phyloP scores from a whole-genome alignment of 345 rosid species.

The Lepidium africanum region DNA sequence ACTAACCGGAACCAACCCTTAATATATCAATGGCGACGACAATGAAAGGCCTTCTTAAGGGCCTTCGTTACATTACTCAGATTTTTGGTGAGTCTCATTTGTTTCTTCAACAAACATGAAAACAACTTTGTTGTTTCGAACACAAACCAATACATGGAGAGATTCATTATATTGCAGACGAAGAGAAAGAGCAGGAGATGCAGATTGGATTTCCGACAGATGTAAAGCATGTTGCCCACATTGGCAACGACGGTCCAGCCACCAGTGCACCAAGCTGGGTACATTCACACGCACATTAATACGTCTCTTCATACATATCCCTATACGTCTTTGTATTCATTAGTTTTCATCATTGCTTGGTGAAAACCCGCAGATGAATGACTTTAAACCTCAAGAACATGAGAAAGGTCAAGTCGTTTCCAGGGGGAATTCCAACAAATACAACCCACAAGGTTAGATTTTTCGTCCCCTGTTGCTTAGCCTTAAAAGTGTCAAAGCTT shows the following conservation, averaged over 20 bases:
- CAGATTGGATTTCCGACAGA: slow-evolving; percentile 86
- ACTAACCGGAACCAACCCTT: slow-evolving; percentile 21
- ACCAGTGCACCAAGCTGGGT: slow-evolving; percentile 59
- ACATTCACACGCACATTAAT: background rate
- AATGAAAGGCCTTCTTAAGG: slow-evolving; percentile 72
- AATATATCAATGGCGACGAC: slow-evolving; percentile 25
- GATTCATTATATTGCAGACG: slow-evolving; percentile 33
- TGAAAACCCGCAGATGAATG: slow-evolving; percentile 20
- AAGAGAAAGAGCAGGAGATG: slow-evolving; percentile 78
- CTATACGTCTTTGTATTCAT: background rate
- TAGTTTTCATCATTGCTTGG: background rate
- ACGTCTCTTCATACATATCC: background rate
- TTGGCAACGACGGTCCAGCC: slow-evolving; percentile 73
- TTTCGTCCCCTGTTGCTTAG: background rate
- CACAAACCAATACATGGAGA: background rate
- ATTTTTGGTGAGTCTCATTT: slow-evolving; percentile 49
- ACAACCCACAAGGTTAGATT: slow-evolving; percentile 19
- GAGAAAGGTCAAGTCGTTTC: slow-evolving; percentile 25
- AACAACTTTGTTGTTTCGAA: background rate
- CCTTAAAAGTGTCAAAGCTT: background rate
- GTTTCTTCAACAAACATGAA: background rate
- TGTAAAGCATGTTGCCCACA: slow-evolving; percentile 97
- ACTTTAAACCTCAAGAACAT: slow-evolving; percentile 25
- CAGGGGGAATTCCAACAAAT: slow-evolving; percentile 28
- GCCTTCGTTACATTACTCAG: slow-evolving; percentile 73